Evolutionary conservation across 768 basidiomycete species (phyloP), one percentile per base, ranked within the genome.

Genomic region (Cystofilobasidium capitatum): DNA sequence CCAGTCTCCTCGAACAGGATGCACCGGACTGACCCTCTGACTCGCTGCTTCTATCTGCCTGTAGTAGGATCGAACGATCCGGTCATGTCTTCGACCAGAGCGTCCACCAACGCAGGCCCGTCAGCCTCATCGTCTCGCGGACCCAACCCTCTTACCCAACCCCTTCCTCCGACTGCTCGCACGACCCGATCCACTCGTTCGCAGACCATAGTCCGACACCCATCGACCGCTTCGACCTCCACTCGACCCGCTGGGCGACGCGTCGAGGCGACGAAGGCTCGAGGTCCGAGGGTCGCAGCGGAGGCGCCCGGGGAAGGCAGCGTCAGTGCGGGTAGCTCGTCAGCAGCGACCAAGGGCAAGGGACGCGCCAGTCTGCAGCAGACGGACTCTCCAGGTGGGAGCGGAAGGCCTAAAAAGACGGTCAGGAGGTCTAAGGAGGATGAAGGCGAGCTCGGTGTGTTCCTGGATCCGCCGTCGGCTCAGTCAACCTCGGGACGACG

Each of bases 281-380:
- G 14, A 26, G 51, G 51, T 17, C 26, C 29, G 29, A 16, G 26
- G 51, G 31, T 31, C 22, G 9, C 26, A 5, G 51, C 4, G 9
- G 49, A 24, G 12, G 26, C 51, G 51, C 17, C 51, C 29, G n/a
- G 4, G 7, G 33, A 31, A 26, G 33, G 51, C 51, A 33, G 51
- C 45, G 22, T 16, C 45, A 33, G 51, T 31, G 2, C 29, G 29
- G 14, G 31, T 2, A 3, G 51, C 31, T 9, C 51, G 17, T 9
- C 47, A 13, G 29, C 51, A 17, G 8, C 51, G 51, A 55, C 13
- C 51, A 55, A 55, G 51, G 51, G 51, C 31, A 55, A 55, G 51
- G 51, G 33, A 20, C 51, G 51, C 14, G 51, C 51, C 29, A 2
- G 16, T 9, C 6, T 55, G 6, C 49, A 42, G 40, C 40, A 10